Base-by-base conservation (phyloP, 1,284 basidiomycete genomes). In the Pseudozyma pruni region DNA sequence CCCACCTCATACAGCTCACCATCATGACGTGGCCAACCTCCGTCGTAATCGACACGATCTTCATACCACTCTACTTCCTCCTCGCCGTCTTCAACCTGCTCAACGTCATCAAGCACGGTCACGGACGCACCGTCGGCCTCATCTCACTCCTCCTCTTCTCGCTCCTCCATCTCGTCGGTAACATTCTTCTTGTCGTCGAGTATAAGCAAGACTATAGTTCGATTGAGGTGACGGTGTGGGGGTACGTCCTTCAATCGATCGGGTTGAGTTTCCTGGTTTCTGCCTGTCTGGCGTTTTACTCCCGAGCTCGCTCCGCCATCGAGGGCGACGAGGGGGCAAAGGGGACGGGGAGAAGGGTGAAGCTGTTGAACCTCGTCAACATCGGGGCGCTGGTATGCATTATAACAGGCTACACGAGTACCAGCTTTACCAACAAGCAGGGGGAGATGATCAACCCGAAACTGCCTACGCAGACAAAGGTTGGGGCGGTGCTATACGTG, bases 21-120 rank as follows among this genome's bases (percentile, higher is more conserved):
- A 45, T n/a, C 31, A 71, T 71, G 67, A 61, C 56, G 3, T 66
- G 57, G 52, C 52, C 67, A 31, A 56, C 47, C 1, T 6, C 40
- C 0, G 42, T 54, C n/a, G 48, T 73, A 20, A 53, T 70, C 29
- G 56, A 73, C 37, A 37, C 41, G 17, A 43, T 55, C 37, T 70
- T 73, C 34, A 58, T 73, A 34, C 71, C 71, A 3, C 43, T 73
- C 43, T 73, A 73, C 48, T 14, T 42, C 13, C n/a, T 53, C 34
- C 9, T 59, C 1, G 32, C 16, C 4, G 14, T 38, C 1, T 29
- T 60, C 40, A 62, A 57, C 20, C 4, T 66, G 4, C 4, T 37
- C 35, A 70, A 66, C 37, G 41, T 64, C 8, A 1, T 70, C 40
- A 56, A 56, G 9, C 66, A 70, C 17, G 60, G 66, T 8, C 33